Evolutionary conservation across 2,329 filamentous ascomycete genomes (phyloP), one percentile per base, ranked within the genome.

Genomic region (Venturia carpophila): DNA sequence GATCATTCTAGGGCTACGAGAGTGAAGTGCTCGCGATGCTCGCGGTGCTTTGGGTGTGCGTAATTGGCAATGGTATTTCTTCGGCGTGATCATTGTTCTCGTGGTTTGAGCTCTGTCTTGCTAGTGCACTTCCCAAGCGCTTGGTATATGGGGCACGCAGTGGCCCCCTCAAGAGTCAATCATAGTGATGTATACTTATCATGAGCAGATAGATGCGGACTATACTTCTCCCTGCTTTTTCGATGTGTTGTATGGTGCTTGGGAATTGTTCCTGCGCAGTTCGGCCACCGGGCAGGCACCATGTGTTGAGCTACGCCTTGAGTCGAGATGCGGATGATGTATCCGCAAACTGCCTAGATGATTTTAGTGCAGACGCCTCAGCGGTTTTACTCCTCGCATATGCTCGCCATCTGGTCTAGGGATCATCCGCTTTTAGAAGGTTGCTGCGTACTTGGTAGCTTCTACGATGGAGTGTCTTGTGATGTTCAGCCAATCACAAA

Each of bases 351-450:
- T 9, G 10, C 11, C 21, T 21, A 3, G 10, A 10, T 5, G 24
- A 49, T 5, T 27, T 27, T 49, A 49, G 47, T n/a, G 47, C 11
- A 49, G 9, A 49, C 47, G 52, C 52, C 15, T 56, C 52, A 56
- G 52, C 52, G 52, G 37, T 37, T 34, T 34, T 9, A 27, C 9
- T 56, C 27, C 30, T 56, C 27, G 27, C 37, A n/a, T 34, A 37
- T 37, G 15, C 13, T n/a, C n/a, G 30, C 47, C 21, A 49, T 15
- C 4, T n/a, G 9, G 19, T 19, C 30, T 56, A 56, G 52, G 52
- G 30, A 56, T 56, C 30, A 34, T 56, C 52, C 52, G 52, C 52
- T 19, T 34, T 56, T 56, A 56, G 30, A 19, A 34, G 30, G 52
- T 37, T 21, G 13, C 24, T 41, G 39, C 39, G 9, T 41, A 4